A percentile compares a stretch with the other conserved stretches of the same genome.
Evolutionary conservation across 1,139 yeast species (phyloP).

Genomic region (Petasospora fabianii): DNA sequence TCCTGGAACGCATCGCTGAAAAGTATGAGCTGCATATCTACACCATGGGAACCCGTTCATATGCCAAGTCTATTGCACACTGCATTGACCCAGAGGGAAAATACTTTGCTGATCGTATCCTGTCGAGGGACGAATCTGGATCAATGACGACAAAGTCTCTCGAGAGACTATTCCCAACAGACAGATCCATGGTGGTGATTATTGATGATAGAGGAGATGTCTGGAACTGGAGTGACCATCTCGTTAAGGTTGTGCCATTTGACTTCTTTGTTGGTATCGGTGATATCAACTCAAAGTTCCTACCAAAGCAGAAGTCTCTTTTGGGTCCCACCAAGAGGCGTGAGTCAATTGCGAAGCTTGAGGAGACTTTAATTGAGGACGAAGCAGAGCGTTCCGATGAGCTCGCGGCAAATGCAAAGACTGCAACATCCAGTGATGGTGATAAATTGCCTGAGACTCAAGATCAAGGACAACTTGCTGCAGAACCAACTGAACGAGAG

Average conservation of each 20-base stretch:
- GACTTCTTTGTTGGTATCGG: slow-evolving; percentile 97
- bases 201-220: slow-evolving; percentile 98
- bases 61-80: slow-evolving; percentile 85
- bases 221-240: slow-evolving; percentile 95
- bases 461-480: slow-evolving; percentile 31
- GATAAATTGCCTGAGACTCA: slow-evolving; percentile 31
- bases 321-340: slow-evolving; percentile 62
- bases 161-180: slow-evolving; percentile 88
- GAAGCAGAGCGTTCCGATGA: slow-evolving; percentile 21
- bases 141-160: slow-evolving; percentile 85
- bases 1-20: slow-evolving; percentile 58
- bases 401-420: no score
- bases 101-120: slow-evolving; percentile 85
- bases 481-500: slow-evolving; percentile 31
- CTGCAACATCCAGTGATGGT: no score
- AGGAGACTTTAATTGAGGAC: slow-evolving; percentile 31
- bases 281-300: slow-evolving; percentile 88
- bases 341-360: slow-evolving; percentile 45
- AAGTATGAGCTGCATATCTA: slow-evolving; percentile 89
- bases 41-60: slow-evolving; percentile 98
- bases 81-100: slow-evolving; percentile 88
- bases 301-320: slow-evolving; percentile 76
- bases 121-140: slow-evolving; percentile 94
- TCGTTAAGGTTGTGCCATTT: slow-evolving; percentile 90
- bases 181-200: slow-evolving; percentile 92